A percentile compares a stretch with the other conserved stretches of the same genome.
These are phyloP conservation scores for Rostrohypoxylon terebratum DNA, from an alignment of 495 filamentous ascomycete genomes.

Conservation along the genomic window DNA sequence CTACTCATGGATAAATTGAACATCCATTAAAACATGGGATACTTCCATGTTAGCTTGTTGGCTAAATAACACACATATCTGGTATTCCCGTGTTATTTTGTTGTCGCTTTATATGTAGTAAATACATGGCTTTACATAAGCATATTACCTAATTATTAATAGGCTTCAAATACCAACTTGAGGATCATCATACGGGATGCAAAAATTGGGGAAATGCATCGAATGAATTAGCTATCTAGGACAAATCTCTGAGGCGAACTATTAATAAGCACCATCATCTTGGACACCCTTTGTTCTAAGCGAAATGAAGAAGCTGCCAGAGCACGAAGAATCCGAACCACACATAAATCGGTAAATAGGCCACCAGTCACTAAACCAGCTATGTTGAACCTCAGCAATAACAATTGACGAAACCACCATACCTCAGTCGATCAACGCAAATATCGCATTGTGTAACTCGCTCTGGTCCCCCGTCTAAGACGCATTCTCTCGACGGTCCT, in stretches of 20 bases:
- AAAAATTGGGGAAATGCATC: background rate
- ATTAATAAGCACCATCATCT: background rate
- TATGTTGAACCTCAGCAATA: background rate
- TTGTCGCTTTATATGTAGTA: background rate
- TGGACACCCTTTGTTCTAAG: background rate
- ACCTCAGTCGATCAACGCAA: background rate
- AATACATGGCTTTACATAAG: background rate
- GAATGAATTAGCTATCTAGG: slow-evolving; percentile 14
- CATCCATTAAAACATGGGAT: slow-evolving; percentile 11
- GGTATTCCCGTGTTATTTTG: background rate
- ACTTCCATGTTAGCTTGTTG: slow-evolving; percentile 17
- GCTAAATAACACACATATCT: background rate
- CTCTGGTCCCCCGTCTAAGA: background rate
- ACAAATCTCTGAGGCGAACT: background rate
- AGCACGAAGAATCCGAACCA: slow-evolving; percentile 5
- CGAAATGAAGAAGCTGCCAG: background rate
- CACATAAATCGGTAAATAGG: background rate
- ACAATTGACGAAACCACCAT: background rate
- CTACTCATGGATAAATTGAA: slow-evolving; percentile 32
- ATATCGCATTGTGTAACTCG: background rate
- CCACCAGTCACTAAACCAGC: background rate
- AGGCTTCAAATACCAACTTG: background rate
- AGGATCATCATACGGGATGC: background rate
- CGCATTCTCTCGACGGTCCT: background rate
- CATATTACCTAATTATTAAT: too few species aligned